Percentiles rank a stretch among this genome's conserved stretches.
Evolutionary conservation across 2,329 filamentous ascomycete species (phyloP).

Genomic region (Epicoccum nigrum): DNA sequence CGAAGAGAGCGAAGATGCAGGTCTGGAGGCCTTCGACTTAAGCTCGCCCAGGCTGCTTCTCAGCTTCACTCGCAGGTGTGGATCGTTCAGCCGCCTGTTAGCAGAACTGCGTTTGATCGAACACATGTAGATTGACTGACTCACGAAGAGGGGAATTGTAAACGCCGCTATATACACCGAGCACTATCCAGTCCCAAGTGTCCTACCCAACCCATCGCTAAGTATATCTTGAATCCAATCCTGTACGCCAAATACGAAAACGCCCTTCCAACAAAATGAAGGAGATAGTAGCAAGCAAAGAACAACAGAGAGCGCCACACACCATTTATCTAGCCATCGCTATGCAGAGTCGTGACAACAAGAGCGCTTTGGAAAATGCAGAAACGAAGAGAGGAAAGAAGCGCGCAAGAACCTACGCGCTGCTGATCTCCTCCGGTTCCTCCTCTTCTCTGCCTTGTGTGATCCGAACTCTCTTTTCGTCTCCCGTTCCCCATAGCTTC

Average conservation of each 20-base stretch:
- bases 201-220: neutral
- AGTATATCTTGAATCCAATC: neutral
- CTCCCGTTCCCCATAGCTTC: constrained; percentile 62
- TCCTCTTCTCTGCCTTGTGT: constrained; percentile 25
- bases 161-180: neutral
- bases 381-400: neutral
- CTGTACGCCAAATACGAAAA: neutral
- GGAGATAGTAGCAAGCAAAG: neutral
- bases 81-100: too few relatives aligned
- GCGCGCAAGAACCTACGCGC: neutral
- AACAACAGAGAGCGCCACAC: neutral
- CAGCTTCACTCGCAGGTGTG: too few relatives aligned
- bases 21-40: too few relatives aligned
- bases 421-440: constrained; percentile 26
- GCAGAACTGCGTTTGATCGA: too few relatives aligned
- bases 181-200: neutral
- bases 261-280: neutral
- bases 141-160: too few relatives aligned
- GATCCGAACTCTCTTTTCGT: constrained; percentile 38
- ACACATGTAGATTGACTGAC: too few relatives aligned
- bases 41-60: too few relatives aligned
- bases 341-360: neutral
- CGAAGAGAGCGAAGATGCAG: too few relatives aligned
- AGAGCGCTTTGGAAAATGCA: neutral
- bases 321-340: constrained; percentile 1